Conservation (phyloP, 2,329 filamentous ascomycete species). For the Botrytis pseudocinerea region DNA sequence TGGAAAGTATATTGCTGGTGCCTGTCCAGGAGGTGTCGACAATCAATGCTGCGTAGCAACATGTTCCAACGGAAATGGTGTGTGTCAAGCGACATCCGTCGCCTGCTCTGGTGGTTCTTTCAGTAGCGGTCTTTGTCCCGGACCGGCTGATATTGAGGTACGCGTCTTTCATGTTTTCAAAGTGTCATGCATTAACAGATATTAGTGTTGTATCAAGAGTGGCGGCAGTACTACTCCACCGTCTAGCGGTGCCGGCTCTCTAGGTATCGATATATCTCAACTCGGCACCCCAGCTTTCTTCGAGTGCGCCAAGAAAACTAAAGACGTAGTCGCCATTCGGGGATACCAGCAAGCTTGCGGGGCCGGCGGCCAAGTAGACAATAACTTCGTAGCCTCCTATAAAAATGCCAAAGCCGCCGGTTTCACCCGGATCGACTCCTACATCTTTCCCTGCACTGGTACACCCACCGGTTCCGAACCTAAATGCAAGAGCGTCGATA, state of each 20-base stretch:
- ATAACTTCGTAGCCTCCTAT: constrained; percentile 30
- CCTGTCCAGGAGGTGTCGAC: constrained; percentile 28
- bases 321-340: constrained; percentile 27
- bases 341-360: constrained; percentile 32
- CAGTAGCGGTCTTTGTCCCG: constrained; percentile 27
- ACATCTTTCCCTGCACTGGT: constrained; percentile 36
- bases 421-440: constrained; percentile 32
- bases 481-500: constrained; percentile 31
- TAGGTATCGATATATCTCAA: constrained; percentile 29
- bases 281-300: constrained; percentile 25
- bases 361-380: constrained; percentile 30
- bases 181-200: background rate
- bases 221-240: constrained; percentile 10
- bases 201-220: constrained; percentile 29
- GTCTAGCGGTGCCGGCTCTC: constrained; percentile 11
- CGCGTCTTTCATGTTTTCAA: background rate
- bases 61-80: constrained; percentile 26
- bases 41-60: constrained; percentile 32
- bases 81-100: constrained; percentile 26
- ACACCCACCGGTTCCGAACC: constrained; percentile 30
- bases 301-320: constrained; percentile 27
- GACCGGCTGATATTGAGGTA: constrained; percentile 27
- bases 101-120: constrained; percentile 27
- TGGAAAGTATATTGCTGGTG: constrained; percentile 22
- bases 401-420: constrained; percentile 32